These are phyloP conservation scores for Phyllostachys edulis DNA, from an alignment of 176 grass and related monocot genomes.

Conservation along the genomic window DNA sequence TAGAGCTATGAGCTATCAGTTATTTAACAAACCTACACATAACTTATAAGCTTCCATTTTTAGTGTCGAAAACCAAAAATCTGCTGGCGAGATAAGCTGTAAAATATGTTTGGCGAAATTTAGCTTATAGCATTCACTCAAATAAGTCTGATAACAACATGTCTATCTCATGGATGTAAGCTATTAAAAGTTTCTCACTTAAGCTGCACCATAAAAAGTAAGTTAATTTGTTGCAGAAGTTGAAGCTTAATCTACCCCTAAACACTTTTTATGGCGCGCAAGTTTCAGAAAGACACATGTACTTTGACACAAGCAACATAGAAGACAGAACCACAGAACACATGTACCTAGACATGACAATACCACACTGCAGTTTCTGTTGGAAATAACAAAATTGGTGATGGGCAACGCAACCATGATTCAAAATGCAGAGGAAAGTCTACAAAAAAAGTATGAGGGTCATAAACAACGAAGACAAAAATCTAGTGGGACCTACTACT, in stretches of 20 bases:
- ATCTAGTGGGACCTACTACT: background rate
- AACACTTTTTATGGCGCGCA: background rate
- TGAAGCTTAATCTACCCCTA: background rate
- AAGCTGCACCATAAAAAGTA: background rate
- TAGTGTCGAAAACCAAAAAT: constrained; percentile 8
- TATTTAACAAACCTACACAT: background rate
- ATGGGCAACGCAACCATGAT: background rate
- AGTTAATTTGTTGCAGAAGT: background rate
- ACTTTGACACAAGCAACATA: constrained; percentile 7
- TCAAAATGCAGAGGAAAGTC: background rate
- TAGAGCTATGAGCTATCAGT: background rate
- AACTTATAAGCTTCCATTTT: background rate
- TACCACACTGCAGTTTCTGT: background rate
- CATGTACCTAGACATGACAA: background rate
- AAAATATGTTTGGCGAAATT: background rate
- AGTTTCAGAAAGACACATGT: constrained; percentile 3
- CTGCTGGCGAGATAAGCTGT: background rate
- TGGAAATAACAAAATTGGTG: constrained; percentile 4
- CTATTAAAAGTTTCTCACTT: constrained; percentile 13
- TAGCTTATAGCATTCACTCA: background rate
- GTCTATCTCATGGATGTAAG: background rate
- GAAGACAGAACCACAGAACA: background rate
- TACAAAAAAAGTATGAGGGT: background rate
- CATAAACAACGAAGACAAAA: background rate
- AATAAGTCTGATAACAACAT: background rate